Evolutionary conservation across 768 basidiomycete species (phyloP).

Genomic region (Porpolomopsis calyptriformis): DNA sequence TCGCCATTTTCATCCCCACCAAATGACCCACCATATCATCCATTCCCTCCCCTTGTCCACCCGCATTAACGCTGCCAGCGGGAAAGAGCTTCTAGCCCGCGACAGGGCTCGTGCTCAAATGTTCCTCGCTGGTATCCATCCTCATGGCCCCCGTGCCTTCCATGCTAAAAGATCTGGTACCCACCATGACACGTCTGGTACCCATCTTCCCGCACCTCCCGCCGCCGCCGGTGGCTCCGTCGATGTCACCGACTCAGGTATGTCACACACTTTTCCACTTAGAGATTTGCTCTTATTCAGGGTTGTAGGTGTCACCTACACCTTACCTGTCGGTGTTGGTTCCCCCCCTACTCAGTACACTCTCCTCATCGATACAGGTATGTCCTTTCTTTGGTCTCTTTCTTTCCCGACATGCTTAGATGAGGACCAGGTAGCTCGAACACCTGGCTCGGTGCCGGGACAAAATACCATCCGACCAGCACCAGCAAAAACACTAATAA

Average conservation of each 20-base stretch:
- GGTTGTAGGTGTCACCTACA: constrained; percentile 25
- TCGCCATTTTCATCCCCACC: constrained; percentile 2
- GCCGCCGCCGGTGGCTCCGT: constrained; percentile 26
- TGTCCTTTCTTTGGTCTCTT: no score
- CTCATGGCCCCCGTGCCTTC: constrained; percentile 39
- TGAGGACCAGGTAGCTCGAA: background rate
- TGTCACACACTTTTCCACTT: constrained; percentile 4
- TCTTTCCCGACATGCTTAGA: no score
- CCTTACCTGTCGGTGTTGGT: constrained; percentile 42
- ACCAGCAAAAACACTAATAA: constrained; percentile 38
- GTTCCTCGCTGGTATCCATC: constrained; percentile 41
- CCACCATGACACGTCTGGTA: constrained; percentile 15
- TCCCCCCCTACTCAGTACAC: constrained; percentile 42
- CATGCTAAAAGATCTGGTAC: constrained; percentile 18
- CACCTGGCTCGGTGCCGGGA: constrained; percentile 50
- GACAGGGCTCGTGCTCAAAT: constrained; percentile 47
- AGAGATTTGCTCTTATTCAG: background rate
- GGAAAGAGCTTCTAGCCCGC: constrained; percentile 38
- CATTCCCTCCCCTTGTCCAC: constrained; percentile 36
- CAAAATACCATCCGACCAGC: constrained; percentile 35
- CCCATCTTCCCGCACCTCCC: constrained; percentile 3
- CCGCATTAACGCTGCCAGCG: constrained; percentile 30
- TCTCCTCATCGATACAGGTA: constrained; percentile 51
- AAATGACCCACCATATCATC: constrained; percentile 12
- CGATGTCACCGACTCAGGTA: constrained; percentile 47